These are phyloP conservation scores for Chaetoceros muelleri DNA, from an alignment of 108 stramenopile genomes.

Conservation along the genomic window DNA sequence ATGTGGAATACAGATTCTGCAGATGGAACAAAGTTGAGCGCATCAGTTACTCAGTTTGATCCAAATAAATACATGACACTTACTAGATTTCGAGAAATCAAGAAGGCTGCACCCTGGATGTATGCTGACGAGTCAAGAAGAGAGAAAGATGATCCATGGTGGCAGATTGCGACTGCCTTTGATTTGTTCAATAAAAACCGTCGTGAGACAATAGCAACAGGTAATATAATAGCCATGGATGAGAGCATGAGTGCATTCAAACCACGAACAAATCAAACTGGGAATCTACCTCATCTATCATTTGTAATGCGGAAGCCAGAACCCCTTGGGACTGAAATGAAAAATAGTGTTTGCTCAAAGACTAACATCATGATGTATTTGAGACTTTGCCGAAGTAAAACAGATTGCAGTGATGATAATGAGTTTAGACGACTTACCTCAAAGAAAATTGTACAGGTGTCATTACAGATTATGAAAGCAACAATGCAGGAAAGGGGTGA, in stretches of 20 bases:
- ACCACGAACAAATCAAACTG: slow-evolving; percentile 1
- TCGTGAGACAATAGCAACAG: background rate
- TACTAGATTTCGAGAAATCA: too few relatives aligned
- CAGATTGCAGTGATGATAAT: too few relatives aligned
- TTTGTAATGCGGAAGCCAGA: slow-evolving; percentile 1
- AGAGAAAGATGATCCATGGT: background rate
- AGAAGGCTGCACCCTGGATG: too few relatives aligned
- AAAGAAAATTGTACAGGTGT: background rate
- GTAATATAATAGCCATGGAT: background rate
- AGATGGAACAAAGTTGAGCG: too few relatives aligned
- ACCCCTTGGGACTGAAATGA: slow-evolving; percentile 4
- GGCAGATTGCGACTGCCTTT: background rate
- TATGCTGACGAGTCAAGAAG: too few relatives aligned
- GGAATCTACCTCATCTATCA: slow-evolving; percentile 3
- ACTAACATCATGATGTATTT: background rate
- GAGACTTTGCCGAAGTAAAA: background rate
- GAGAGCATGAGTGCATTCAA: slow-evolving; percentile 1
- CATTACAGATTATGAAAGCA: background rate
- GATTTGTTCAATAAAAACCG: background rate
- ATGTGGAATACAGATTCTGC: too few relatives aligned
- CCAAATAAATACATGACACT: too few relatives aligned
- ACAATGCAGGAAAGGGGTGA: background rate
- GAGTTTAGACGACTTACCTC: too few relatives aligned
- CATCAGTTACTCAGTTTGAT: too few relatives aligned
- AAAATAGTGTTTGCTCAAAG: background rate